phyloP scores from a whole-genome alignment of 768 basidiomycete species.

The Leccinum longicurvipes region DNA sequence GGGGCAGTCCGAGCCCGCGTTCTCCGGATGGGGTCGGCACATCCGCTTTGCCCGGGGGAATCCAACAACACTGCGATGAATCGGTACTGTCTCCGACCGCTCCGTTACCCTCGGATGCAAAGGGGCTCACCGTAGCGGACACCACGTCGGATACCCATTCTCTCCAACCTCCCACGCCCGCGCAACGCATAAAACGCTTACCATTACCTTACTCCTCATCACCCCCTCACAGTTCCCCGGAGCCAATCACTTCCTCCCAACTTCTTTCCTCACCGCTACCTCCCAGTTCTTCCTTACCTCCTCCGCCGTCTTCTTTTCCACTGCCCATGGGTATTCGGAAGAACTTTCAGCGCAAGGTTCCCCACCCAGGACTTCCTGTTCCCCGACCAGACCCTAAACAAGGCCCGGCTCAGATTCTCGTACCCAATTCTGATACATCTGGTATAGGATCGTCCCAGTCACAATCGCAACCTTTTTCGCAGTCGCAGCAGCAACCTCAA shows the following conservation, averaged over 20 bases:
- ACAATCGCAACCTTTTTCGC: conserved; percentile 24
- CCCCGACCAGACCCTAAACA: conserved; percentile 30
- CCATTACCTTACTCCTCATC: conserved; percentile 6
- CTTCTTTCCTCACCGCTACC: conserved; percentile 12
- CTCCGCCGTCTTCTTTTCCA: conserved; percentile 6
- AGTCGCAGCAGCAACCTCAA: conserved; percentile 31
- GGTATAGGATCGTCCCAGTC: conserved; percentile 33
- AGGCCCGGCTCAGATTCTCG: conserved; percentile 45
- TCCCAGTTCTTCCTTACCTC: conserved; percentile 11
- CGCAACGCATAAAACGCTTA: conserved; percentile 20
- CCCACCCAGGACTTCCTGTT: conserved; percentile 37
- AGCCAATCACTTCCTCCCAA: conserved; percentile 1
- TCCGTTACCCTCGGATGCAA: conserved; percentile 7
- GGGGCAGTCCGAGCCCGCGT: conserved; percentile 20
- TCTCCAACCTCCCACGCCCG: conserved; percentile 28
- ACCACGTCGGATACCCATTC: conserved; percentile 10
- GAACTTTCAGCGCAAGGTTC: conserved; percentile 43
- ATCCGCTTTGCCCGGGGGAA: background rate
- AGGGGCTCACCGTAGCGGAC: conserved; percentile 9
- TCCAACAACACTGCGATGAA: conserved; percentile 1
- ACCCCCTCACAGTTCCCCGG: conserved; percentile 10
- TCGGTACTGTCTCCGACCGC: background rate
- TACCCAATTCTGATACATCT: conserved; percentile 56
- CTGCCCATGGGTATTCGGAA: conserved; percentile 15
- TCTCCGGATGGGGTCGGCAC: background rate